Conservation (phyloP, 164 flowering plant genomes). For the Cinnamomum micranthum region DNA sequence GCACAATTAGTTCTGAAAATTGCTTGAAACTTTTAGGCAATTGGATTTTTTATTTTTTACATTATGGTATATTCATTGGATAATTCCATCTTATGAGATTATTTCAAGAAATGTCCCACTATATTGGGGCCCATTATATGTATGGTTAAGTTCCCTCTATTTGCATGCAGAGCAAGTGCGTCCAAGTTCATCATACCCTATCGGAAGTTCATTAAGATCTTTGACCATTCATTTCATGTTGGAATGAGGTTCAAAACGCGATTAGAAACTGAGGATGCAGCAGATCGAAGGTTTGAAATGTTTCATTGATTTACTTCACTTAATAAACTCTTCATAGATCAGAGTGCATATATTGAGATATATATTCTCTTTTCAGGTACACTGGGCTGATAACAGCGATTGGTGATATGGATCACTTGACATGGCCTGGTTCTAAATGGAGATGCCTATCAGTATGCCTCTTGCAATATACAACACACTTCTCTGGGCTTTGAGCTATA, state of each 20-base stretch:
- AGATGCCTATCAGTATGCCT: slow-evolving; percentile 70
- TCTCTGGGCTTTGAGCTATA: background rate
- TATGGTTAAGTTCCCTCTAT: background rate
- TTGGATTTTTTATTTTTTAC: too few relatives aligned
- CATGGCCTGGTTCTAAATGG: slow-evolving; percentile 94
- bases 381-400: slow-evolving; percentile 73
- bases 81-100: too few relatives aligned
- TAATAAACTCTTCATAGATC: background rate
- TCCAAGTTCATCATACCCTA: slow-evolving; percentile 76
- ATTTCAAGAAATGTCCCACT: too few relatives aligned
- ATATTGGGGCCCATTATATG: background rate
- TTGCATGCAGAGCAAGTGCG: slow-evolving; percentile 56
- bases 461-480: background rate
- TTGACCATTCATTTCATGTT: slow-evolving; percentile 37
- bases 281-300: slow-evolving; percentile 66
- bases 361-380: slow-evolving; percentile 35
- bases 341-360: background rate
- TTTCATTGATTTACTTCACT: background rate
- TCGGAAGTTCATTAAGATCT: slow-evolving; percentile 59
- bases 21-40: too few relatives aligned
- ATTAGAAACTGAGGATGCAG: slow-evolving; percentile 82
- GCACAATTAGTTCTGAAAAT: too few relatives aligned
- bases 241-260: slow-evolving; percentile 91
- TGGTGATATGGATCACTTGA: slow-evolving; percentile 68
- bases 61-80: too few relatives aligned